phyloP scores from a whole-genome alignment of 495 filamentous ascomycete genomes.

The Viridothelium virens region DNA sequence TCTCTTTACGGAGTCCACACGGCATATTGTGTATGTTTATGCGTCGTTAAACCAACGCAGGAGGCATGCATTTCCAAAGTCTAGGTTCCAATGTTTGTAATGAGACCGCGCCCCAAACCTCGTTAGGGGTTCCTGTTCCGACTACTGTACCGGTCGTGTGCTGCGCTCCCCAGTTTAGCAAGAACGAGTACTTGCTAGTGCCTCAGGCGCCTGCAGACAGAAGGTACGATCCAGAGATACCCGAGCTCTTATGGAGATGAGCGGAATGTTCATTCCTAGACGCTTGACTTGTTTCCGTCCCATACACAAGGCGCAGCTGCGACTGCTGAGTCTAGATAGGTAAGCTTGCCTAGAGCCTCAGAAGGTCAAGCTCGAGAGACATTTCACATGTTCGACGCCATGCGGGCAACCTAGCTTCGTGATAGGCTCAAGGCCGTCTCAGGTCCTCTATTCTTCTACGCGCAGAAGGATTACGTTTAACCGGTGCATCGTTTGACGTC shows the following conservation, averaged over 20 bases:
- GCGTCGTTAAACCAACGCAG: background rate
- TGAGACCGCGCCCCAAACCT: too few relatives aligned
- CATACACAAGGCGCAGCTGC: too few relatives aligned
- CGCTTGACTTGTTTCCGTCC: too few relatives aligned
- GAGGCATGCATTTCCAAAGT: background rate
- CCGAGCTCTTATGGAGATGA: too few relatives aligned
- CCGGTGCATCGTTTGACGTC: constrained; percentile 1
- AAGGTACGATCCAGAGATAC: too few relatives aligned
- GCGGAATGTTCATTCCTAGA: too few relatives aligned
- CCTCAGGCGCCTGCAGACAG: background rate
- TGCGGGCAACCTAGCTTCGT: background rate
- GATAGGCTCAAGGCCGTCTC: too few relatives aligned
- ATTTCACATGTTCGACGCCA: background rate
- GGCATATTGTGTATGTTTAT: background rate
- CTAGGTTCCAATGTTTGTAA: background rate
- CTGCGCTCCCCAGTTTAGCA: background rate
- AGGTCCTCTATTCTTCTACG: too few relatives aligned
- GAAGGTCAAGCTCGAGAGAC: background rate
- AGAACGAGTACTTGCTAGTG: background rate
- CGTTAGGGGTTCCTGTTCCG: too few relatives aligned
- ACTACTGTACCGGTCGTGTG: background rate
- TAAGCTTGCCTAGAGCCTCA: background rate
- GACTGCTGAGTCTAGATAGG: too few relatives aligned
- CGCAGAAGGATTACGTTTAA: background rate
- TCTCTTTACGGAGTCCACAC: constrained; percentile 2